These are phyloP conservation scores for Medicago ruthenica DNA, from an alignment of 306 rosid species.

Conservation along the genomic window DNA sequence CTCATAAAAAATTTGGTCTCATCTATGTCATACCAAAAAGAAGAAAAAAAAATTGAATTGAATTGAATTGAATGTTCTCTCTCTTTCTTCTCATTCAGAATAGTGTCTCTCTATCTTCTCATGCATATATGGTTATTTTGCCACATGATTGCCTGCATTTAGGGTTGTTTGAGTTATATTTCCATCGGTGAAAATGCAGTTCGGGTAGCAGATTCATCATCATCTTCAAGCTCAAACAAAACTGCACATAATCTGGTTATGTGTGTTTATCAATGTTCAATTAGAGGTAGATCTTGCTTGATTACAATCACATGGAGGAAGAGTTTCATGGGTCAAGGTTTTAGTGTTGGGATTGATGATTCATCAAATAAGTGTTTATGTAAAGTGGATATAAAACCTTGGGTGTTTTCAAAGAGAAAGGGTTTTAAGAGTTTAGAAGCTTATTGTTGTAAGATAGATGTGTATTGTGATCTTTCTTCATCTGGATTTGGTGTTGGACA, in stretches of 20 bases:
- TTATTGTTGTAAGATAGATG: constrained; percentile 72
- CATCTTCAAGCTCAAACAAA: constrained; percentile 69
- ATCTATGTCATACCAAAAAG: no score
- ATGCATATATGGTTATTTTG: no score
- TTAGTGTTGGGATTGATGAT: constrained; percentile 86
- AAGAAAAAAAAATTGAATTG: no score
- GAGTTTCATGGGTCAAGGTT: constrained; percentile 92
- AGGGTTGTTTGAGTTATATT: constrained; percentile 31
- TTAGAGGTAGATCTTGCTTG: constrained; percentile 73
- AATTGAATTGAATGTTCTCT: no score
- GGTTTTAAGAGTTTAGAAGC: constrained; percentile 89
- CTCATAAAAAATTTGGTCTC: no score
- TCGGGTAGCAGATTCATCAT: constrained; percentile 96
- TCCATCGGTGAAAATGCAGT: constrained; percentile 97
- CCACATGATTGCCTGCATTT: no score
- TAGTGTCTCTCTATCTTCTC: no score
- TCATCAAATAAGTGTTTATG: constrained; percentile 85
- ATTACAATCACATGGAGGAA: constrained; percentile 85
- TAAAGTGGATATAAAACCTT: constrained; percentile 94
- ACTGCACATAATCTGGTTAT: constrained; percentile 85
- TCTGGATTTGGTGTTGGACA: constrained; percentile 90
- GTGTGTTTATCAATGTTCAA: constrained; percentile 82
- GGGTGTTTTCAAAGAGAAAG: constrained; percentile 90
- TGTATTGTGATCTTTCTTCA: constrained; percentile 89
- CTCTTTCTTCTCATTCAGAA: no score